Base-by-base conservation (phyloP, 2,329 filamentous ascomycete genomes). In the Fonsecaea erecta region DNA sequence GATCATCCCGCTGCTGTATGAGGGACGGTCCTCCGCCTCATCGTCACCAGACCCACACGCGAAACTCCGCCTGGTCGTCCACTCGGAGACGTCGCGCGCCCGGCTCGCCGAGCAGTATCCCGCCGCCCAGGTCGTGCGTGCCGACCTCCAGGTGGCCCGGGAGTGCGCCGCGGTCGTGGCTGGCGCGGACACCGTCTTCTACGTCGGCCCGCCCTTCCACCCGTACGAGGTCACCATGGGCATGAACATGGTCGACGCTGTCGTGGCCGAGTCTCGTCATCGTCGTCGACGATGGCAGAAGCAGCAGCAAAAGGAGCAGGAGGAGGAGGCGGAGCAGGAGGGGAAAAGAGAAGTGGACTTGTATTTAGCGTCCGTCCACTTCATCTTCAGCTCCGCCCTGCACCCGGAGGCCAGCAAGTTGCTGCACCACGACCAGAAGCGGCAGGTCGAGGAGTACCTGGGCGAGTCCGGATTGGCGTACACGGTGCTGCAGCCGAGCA, bases 391-490 rank as follows among this genome's bases (percentile, higher is more conserved):
- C 43, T 74, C 72, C 16, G 77, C 78, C 26, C 62, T 77, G 1
- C 69, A 75, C 64, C 92, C 88, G 14, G 48, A 61, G 51, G 8
- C 40, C 6, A 53, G 43, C 34, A 54, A 54, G 51, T 16, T 61
- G 21, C 30, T 43, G 14, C 12, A 61, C 59, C 51, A 55, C 24
- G 48, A 52, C 51, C 34, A 34, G 21, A 55, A 55, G 18, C 12
- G 48, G 21, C 32, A 26, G 18, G 34, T 61, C 34, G 59, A 61
- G n/a, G 59, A 61, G 28, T 61, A 61, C 26, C 51, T 61, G 5
- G 26, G 9, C 16, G 59, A 54, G 14, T 53, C 59, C 32, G 30
- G 21, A 16, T 35, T 61, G 14, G 8, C 30, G n/a, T 61, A 61
- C 59, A 61, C 1, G 48, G 64, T 67, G 26, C 52, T 67, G 2